These are phyloP conservation scores for Trichoderma gracile DNA, from an alignment of 2,329 filamentous ascomycete species.

Conservation along the genomic window DNA sequence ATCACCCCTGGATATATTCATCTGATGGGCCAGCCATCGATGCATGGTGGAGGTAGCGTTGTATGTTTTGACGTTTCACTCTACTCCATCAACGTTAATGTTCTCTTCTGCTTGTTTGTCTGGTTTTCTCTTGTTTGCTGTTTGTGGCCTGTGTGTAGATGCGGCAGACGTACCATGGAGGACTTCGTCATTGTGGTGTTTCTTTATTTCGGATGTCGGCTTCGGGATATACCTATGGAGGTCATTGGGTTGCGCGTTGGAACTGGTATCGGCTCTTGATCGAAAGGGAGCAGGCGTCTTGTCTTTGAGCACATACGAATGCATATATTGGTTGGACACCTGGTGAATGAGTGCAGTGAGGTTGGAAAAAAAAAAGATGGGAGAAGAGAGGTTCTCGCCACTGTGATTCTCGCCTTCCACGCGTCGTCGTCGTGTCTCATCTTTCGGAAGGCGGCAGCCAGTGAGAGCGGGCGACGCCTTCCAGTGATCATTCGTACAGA, in stretches of 20 bases:
- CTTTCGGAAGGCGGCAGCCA: background rate
- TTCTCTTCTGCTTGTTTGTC: background rate
- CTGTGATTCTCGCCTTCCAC: background rate
- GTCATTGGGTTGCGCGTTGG: background rate
- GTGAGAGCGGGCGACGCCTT: background rate
- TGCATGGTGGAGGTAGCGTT: background rate
- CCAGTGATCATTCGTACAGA: background rate
- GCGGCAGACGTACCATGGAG: background rate
- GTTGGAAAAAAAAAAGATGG: background rate
- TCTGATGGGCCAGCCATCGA: background rate
- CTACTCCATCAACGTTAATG: background rate
- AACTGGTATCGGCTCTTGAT: background rate
- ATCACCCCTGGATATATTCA: background rate
- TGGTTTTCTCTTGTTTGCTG: background rate
- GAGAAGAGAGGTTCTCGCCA: background rate
- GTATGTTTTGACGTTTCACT: background rate
- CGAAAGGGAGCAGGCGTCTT: background rate
- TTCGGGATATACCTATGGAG: background rate
- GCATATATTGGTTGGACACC: background rate
- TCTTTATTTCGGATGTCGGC: background rate
- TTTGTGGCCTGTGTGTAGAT: background rate
- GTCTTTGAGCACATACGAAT: background rate
- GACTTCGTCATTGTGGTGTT: background rate
- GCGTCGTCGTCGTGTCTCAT: background rate
- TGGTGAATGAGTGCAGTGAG: background rate